Conservation (phyloP, 768 basidiomycete species). For the Leccinum barrowsii region DNA sequence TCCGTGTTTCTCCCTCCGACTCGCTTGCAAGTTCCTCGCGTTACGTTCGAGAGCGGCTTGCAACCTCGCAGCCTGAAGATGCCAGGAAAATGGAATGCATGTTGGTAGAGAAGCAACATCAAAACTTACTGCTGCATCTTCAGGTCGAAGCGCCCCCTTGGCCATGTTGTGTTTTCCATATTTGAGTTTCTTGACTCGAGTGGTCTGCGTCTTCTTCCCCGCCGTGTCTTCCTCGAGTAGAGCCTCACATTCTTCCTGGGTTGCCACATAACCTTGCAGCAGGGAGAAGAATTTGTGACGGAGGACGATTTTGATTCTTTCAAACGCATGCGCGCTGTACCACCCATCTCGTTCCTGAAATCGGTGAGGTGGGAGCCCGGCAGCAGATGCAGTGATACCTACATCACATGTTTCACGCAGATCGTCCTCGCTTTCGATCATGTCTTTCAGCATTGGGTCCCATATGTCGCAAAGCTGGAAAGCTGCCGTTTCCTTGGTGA, state of each 20-base stretch:
- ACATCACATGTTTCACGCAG: constrained; percentile 75
- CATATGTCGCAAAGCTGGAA: constrained; percentile 93
- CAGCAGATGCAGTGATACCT: constrained; percentile 27
- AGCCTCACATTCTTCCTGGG: constrained; percentile 69
- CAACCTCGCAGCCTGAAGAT: constrained; percentile 61
- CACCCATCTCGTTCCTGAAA: constrained; percentile 81
- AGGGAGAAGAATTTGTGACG: constrained; percentile 83
- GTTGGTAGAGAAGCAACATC: neutral
- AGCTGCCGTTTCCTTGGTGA: constrained; percentile 83
- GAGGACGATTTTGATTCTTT: constrained; percentile 80
- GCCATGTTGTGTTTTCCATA: constrained; percentile 86
- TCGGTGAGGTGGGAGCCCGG: neutral
- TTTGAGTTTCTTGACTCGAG: constrained; percentile 50
- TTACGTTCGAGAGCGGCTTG: constrained; percentile 58
- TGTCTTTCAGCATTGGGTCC: constrained; percentile 77
- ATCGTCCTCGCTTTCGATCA: constrained; percentile 73
- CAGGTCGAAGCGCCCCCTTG: constrained; percentile 76
- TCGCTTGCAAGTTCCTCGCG: constrained; percentile 30
- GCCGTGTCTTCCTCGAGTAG: constrained; percentile 43
- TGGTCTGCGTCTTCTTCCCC: constrained; percentile 32
- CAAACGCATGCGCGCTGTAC: constrained; percentile 74
- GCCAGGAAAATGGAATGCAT: neutral
- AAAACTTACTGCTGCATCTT: constrained; percentile 72
- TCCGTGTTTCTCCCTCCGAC: constrained; percentile 22
- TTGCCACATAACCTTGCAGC: constrained; percentile 65